phyloP scores from a whole-genome alignment of 306 rosid genomes.

The Lagenaria siceraria region DNA sequence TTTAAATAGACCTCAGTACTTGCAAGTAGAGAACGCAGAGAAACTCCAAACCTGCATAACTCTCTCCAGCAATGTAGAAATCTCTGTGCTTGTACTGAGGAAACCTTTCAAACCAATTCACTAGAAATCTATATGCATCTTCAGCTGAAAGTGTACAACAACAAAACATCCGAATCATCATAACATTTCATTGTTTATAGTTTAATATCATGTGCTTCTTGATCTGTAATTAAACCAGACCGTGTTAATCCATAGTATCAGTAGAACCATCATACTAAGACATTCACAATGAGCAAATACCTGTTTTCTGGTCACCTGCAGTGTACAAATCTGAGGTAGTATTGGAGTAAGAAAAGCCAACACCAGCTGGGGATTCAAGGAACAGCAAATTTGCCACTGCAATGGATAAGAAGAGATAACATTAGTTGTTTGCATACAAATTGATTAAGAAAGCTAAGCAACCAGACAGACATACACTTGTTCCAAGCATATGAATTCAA shows the following conservation, averaged over 20 bases:
- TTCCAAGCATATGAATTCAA: conserved; percentile 89
- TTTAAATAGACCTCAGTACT: neutral
- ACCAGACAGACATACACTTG: conserved; percentile 37
- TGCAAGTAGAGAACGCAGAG: neutral
- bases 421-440: neutral
- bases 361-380: conserved; percentile 96
- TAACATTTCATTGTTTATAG: neutral
- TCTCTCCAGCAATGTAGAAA: conserved; percentile 92
- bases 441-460: neutral
- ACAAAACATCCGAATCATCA: conserved; percentile 6
- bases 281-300: conserved; percentile 22
- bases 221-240: neutral
- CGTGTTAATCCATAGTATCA: neutral
- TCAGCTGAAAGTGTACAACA: conserved; percentile 49
- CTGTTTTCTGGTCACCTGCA: conserved; percentile 79
- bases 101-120: conserved; percentile 92
- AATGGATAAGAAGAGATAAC: conserved; percentile 3
- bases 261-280: neutral
- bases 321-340: conserved; percentile 63
- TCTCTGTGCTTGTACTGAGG: conserved; percentile 86
- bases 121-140: conserved; percentile 72
- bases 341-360: conserved; percentile 87
- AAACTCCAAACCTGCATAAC: conserved; percentile 73
- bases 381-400: conserved; percentile 91
- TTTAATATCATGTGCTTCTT: neutral